phyloP scores from a whole-genome alignment of 768 basidiomycete genomes.

The Mycena vulgaris region DNA sequence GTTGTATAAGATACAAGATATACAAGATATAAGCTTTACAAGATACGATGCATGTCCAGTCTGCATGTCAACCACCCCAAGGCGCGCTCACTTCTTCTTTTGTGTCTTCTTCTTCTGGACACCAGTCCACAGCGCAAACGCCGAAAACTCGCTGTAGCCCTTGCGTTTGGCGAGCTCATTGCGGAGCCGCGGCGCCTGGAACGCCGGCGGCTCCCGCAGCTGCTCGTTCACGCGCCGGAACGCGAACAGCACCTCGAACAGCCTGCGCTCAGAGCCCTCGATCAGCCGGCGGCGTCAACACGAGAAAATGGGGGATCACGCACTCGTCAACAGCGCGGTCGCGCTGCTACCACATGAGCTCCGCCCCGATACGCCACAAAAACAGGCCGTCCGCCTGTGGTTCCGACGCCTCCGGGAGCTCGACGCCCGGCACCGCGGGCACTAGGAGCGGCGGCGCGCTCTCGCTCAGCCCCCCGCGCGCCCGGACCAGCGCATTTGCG shows the following conservation, averaged over 20 bases:
- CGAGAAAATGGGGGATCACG: not conserved
- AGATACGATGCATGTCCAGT: too few relatives aligned
- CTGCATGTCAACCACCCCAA: too few relatives aligned
- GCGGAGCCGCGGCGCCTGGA: not conserved
- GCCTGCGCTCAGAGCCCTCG: not conserved
- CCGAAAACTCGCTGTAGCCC: slow-evolving; percentile 14
- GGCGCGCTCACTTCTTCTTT: too few relatives aligned
- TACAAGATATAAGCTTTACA: too few relatives aligned
- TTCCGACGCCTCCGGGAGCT: not conserved
- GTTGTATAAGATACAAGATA: too few relatives aligned
- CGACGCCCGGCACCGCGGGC: not conserved
- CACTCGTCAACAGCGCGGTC: slow-evolving; percentile 25
- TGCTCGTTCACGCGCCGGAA: slow-evolving; percentile 21
- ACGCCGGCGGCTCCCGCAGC: not conserved
- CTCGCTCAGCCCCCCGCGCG: slow-evolving; percentile 7
- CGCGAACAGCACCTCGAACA: slow-evolving; percentile 11
- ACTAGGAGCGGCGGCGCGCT: slow-evolving; percentile 10
- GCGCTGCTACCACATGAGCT: slow-evolving; percentile 29
- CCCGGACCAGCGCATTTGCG: slow-evolving; percentile 22
- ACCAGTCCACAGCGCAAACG: slow-evolving; percentile 6
- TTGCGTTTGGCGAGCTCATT: not conserved
- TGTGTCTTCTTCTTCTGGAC: too few relatives aligned
- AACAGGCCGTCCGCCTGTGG: slow-evolving; percentile 12
- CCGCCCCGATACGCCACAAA: slow-evolving; percentile 19
- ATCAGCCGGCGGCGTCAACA: too few relatives aligned